phyloP scores from a whole-genome alignment of 192 early-diverging fungal species.

The Podila verticillata region DNA sequence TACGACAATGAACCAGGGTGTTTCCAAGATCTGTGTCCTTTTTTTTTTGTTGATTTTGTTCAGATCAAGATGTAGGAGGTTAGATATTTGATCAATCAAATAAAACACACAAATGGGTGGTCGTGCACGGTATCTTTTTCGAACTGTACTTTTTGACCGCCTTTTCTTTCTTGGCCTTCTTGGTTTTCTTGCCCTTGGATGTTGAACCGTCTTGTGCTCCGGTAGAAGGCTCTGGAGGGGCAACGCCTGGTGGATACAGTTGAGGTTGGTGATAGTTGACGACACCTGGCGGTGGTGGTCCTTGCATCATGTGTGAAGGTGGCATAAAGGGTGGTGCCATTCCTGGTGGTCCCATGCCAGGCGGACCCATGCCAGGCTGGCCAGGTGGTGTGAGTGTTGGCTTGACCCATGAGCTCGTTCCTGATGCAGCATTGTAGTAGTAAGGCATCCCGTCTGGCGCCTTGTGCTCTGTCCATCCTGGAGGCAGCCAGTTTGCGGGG shows the following conservation, averaged over 20 bases:
- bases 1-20: constrained; percentile 77
- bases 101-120: too few relatives aligned
- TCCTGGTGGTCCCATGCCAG: not conserved
- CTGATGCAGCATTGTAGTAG: constrained; percentile 77
- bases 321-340: constrained; percentile 33
- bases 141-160: constrained; percentile 46
- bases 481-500: constrained; percentile 48
- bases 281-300: constrained; percentile 27
- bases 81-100: too few relatives aligned
- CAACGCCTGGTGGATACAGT: constrained; percentile 11
- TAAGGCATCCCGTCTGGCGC: constrained; percentile 74
- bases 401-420: constrained; percentile 75
- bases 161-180: constrained; percentile 57
- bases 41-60: not conserved
- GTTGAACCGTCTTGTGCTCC: not conserved
- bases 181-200: constrained; percentile 38
- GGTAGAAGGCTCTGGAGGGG: not conserved
- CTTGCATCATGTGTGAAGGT: constrained; percentile 20
- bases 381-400: constrained; percentile 43
- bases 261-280: constrained; percentile 1
- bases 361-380: not conserved
- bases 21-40: constrained; percentile 68
- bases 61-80: not conserved
- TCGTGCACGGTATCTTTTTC: too few relatives aligned
- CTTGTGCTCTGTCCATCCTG: constrained; percentile 70